Percentiles rank a stretch among this genome's conserved stretches.
Conservation (phyloP, 306 rosid genomes). For the Prunus salicina region DNA sequence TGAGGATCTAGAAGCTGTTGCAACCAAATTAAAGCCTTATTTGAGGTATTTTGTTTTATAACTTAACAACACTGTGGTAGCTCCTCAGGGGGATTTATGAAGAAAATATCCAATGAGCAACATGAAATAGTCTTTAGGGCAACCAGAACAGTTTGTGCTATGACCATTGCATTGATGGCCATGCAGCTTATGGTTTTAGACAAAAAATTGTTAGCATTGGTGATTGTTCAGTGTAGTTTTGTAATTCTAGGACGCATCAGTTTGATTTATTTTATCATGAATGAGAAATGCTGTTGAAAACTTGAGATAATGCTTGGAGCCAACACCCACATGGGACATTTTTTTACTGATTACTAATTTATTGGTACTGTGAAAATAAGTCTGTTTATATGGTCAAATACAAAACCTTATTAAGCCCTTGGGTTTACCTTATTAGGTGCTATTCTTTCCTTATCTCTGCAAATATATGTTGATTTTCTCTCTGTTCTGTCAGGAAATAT, state of each 20-base stretch:
- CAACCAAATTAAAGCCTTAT: slow-evolving; percentile 81
- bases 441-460: not conserved
- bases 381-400: not conserved
- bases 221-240: not conserved
- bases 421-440: not conserved
- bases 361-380: not conserved
- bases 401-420: no score
- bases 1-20: slow-evolving; percentile 80
- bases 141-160: not conserved
- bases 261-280: slow-evolving; percentile 7
- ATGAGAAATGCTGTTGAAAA: slow-evolving; percentile 2
- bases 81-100: not conserved
- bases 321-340: slow-evolving; percentile 4
- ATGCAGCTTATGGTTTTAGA: slow-evolving; percentile 2
- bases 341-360: not conserved
- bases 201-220: not conserved
- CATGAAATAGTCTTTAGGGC: not conserved
- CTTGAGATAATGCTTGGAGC: slow-evolving; percentile 1
- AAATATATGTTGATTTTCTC: slow-evolving; percentile 12
- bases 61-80: not conserved
- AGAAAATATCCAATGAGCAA: slow-evolving; percentile 9
- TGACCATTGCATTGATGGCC: slow-evolving; percentile 3
- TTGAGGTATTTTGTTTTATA: slow-evolving; percentile 52
- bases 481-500: slow-evolving; percentile 54
- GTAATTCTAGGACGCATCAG: not conserved